These are phyloP conservation scores for Tricholoma sp. DNA, from an alignment of 768 basidiomycete genomes.

Conservation along the genomic window DNA sequence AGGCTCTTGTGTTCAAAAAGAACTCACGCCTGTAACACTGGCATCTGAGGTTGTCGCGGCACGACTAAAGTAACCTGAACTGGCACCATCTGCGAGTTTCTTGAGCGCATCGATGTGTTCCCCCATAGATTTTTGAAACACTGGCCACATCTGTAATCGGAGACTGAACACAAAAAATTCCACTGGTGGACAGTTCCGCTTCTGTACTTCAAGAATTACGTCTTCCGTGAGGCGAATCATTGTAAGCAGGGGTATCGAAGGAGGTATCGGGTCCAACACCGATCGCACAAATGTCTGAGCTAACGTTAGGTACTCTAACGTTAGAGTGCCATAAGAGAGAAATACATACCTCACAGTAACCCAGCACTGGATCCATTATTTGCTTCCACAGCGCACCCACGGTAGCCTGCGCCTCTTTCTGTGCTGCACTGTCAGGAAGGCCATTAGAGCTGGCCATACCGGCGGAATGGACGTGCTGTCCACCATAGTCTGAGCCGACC, in stretches of 20 bases:
- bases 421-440: constrained; percentile 27
- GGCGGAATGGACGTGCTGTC: constrained; percentile 24
- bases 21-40: constrained; percentile 54
- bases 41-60: constrained; percentile 62
- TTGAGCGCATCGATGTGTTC: constrained; percentile 80
- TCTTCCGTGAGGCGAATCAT: constrained; percentile 91
- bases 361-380: constrained; percentile 85
- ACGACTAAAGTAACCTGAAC: constrained; percentile 58
- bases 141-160: constrained; percentile 87
- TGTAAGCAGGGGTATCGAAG: constrained; percentile 72
- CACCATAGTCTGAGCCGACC: constrained; percentile 48
- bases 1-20: not conserved
- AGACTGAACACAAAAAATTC: constrained; percentile 78
- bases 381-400: constrained; percentile 82
- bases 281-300: constrained; percentile 63
- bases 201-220: constrained; percentile 68
- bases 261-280: constrained; percentile 68
- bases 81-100: constrained; percentile 72
- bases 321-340: not conserved
- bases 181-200: constrained; percentile 72
- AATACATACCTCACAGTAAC: constrained; percentile 70
- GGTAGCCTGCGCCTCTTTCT: constrained; percentile 57
- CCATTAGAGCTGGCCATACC: constrained; percentile 29
- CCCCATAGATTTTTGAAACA: constrained; percentile 86
- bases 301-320: not conserved